phyloP scores from a whole-genome alignment of 352 stramenopile species.

The Globisporangium okanoganense region DNA sequence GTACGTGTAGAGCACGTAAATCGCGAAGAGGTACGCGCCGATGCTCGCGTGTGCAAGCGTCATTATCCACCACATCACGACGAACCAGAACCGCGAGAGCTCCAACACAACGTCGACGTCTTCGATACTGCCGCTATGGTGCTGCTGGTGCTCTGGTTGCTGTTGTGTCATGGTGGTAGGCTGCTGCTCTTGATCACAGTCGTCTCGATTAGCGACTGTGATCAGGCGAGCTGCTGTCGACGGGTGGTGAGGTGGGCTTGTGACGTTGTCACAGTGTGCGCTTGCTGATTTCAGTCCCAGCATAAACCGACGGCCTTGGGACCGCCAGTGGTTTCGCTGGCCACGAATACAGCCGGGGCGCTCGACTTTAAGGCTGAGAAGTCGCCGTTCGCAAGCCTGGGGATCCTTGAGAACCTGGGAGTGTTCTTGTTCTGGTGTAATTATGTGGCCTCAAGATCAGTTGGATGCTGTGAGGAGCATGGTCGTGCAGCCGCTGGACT shows the following conservation, averaged over 20 bases:
- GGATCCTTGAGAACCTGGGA: neutral
- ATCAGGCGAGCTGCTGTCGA: neutral
- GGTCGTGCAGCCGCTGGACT: slow-evolving; percentile 11
- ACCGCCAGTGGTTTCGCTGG: neutral
- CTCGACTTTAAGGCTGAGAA: neutral
- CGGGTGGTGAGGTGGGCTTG: neutral
- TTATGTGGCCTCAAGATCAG: neutral
- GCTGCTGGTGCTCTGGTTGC: neutral
- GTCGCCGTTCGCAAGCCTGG: neutral
- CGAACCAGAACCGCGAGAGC: slow-evolving; percentile 18
- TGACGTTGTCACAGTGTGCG: neutral
- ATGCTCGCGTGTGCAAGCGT: slow-evolving; percentile 22
- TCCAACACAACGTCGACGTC: slow-evolving; percentile 15
- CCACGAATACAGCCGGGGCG: neutral
- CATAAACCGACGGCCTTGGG: neutral
- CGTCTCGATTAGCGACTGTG: neutral
- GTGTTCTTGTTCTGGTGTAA: no score
- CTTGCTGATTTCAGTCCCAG: neutral
- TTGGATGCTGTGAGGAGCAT: neutral
- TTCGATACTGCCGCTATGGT: neutral
- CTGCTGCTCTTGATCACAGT: neutral
- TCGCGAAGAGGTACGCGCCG: slow-evolving; percentile 24
- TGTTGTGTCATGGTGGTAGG: neutral
- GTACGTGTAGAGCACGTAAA: slow-evolving; percentile 28
- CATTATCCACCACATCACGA: slow-evolving; percentile 21